Evolutionary conservation across 225 moss, liverwort and hornwort genomes (phyloP), one percentile per base, ranked within the genome.

Genomic region (Polytrichum commune): DNA sequence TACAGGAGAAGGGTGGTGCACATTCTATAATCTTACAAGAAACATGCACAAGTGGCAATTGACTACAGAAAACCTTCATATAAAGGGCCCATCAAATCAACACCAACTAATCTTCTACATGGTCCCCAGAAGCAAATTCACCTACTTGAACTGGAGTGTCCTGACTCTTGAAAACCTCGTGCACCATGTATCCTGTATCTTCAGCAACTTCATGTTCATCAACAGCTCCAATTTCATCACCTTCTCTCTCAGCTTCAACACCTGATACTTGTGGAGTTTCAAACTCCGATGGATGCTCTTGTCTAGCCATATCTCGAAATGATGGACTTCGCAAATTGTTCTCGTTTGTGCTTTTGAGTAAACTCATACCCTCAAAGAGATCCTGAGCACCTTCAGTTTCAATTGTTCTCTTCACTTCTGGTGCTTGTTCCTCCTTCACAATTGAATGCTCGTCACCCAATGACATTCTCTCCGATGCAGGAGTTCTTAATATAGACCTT

Each of bases 341-440:
- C 24, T 60, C 55, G 22, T 65, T 66, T 28, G 74, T 66, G 62
- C 25, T 67, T 54, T 77, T 67, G 13, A 53, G 30, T 46, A 77
- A 68, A 56, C 54, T 74, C 77, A 71, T 65, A 8, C 74, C 75
- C 63, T 85, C 84, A 62, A 80, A 85, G 57, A 82, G 77, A 32
- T 84, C 77, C 71, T 71, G 75, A 19, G 73, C 75, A 68, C 65
- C 68, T 73, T 82, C 84, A 35, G 63, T 62, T 53, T 74, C 81
- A 70, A 67, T 64, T 8, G 72, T 13, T 54, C 77, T 71, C 73
- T 82, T 82, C 1, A 69, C 64, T n/a, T 73, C 69, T 66, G 75
- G 68, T 10, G 64, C 70, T 54, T 57, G 74, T 66, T 81, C 81
- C 60, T 87, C 81, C 33, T 74, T 84, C 61, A 60, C 79, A 69